phyloP scores from a whole-genome alignment of 2,329 filamentous ascomycete species.

The Teratosphaeria zuluensis region DNA sequence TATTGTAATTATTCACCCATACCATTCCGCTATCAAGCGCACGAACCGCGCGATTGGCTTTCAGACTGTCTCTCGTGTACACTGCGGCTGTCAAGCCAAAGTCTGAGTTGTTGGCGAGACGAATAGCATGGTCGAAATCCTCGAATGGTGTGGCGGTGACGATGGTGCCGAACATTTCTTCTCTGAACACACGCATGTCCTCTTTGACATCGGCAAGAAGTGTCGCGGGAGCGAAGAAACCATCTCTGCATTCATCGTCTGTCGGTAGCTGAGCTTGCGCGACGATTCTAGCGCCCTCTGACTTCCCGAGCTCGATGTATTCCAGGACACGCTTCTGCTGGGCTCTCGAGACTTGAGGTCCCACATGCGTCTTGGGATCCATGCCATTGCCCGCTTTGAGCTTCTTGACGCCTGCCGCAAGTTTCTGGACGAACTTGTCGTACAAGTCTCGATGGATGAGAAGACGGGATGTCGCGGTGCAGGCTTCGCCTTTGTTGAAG shows the following conservation, averaged over 20 bases:
- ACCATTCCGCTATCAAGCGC: slow-evolving; percentile 39
- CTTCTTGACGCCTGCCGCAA: slow-evolving; percentile 38
- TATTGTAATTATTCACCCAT: slow-evolving; percentile 8
- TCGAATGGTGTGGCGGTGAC: slow-evolving; percentile 11
- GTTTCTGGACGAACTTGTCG: slow-evolving; percentile 51
- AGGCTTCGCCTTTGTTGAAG: slow-evolving; percentile 48
- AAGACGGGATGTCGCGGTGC: slow-evolving; percentile 47
- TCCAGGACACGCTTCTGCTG: slow-evolving; percentile 46
- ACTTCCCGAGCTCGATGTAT: slow-evolving; percentile 42
- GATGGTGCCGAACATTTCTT: slow-evolving; percentile 37
- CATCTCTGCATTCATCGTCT: slow-evolving; percentile 8
- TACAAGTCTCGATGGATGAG: slow-evolving; percentile 45
- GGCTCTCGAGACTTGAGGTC: slow-evolving; percentile 57
- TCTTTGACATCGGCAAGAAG: slow-evolving; percentile 14
- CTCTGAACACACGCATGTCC: slow-evolving; percentile 17
- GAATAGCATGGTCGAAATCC: slow-evolving; percentile 1
- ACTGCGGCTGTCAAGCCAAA: slow-evolving; percentile 3
- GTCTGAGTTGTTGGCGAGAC: slow-evolving; percentile 1
- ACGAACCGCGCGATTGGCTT: slow-evolving; percentile 58
- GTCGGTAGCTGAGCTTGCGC: slow-evolving; percentile 6
- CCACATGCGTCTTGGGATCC: slow-evolving; percentile 56
- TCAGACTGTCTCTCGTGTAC: slow-evolving; percentile 51
- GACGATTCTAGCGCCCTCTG: slow-evolving; percentile 8
- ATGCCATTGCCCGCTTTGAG: slow-evolving; percentile 56
- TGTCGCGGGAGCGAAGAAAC: slow-evolving; percentile 13